phyloP scores from a whole-genome alignment of 2,329 filamentous ascomycete genomes.

The Penicillium thymicola region DNA sequence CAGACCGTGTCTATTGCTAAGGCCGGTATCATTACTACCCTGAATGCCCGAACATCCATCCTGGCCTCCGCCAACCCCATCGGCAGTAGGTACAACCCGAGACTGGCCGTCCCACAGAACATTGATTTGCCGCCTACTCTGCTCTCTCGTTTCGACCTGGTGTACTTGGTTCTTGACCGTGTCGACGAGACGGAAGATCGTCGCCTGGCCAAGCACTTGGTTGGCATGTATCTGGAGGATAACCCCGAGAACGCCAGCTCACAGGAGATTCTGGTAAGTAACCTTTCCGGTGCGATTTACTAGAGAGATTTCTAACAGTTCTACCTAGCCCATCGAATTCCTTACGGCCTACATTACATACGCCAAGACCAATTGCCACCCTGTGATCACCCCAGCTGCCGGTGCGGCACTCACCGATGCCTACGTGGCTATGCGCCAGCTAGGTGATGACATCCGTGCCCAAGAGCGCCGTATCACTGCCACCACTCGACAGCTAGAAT shows the following conservation, averaged over 20 bases:
- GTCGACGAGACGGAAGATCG: slow-evolving; percentile 88
- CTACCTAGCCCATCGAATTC: slow-evolving; percentile 79
- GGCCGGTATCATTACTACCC: slow-evolving; percentile 76
- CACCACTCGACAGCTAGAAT: slow-evolving; percentile 93
- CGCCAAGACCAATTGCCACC: slow-evolving; percentile 81
- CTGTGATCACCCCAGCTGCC: slow-evolving; percentile 73
- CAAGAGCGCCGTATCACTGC: slow-evolving; percentile 96
- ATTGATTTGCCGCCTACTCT: slow-evolving; percentile 95
- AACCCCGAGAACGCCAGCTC: slow-evolving; percentile 76
- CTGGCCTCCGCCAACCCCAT: slow-evolving; percentile 97
- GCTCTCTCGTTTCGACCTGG: slow-evolving; percentile 91
- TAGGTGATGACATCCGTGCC: slow-evolving; percentile 81
- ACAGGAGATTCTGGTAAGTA: slow-evolving; percentile 75
- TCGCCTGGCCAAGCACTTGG: slow-evolving; percentile 82
- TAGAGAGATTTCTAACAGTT: slow-evolving; percentile 13
- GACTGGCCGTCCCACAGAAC: slow-evolving; percentile 93
- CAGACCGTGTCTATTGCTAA: slow-evolving; percentile 77
- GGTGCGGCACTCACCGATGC: slow-evolving; percentile 78
- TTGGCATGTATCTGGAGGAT: slow-evolving; percentile 96
- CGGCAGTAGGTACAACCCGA: slow-evolving; percentile 94
- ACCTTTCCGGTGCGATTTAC: not conserved
- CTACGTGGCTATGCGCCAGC: slow-evolving; percentile 92
- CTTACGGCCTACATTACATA: slow-evolving; percentile 97
- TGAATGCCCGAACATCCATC: slow-evolving; percentile 94
- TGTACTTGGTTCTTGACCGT: slow-evolving; percentile 93